Base-by-base conservation (phyloP, 164 flowering plant genomes). In the Brasenia schreberi region DNA sequence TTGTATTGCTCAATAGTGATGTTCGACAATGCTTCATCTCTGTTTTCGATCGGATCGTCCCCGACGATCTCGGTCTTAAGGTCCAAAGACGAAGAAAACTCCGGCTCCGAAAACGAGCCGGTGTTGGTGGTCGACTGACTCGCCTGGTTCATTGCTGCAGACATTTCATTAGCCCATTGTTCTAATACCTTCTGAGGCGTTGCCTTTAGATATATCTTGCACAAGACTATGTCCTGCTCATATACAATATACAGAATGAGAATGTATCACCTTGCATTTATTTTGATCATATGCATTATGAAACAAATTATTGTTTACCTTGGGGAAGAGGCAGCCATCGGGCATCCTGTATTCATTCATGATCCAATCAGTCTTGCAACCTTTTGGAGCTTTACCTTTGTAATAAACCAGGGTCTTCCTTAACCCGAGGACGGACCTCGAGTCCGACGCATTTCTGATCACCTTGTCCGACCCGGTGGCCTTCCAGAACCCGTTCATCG, bases 401-500 rank as follows among this genome's bases (percentile, higher is more conserved):
- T 93, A 93, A 75, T 90, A 93, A 11, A 93, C 98, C 19, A 93
- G 85, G 5, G 96, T 94, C 81, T 94, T 94, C 65, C 80, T 82
- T 17, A 87, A 70, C 23, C 98, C 98, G 5, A 90, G 70, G 7
- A 83, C 9, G 71, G 77, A 69, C 45, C 83, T 90, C 0, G 90
- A 87, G 3, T 83, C 86, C n/a, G 82, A 75, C 18, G 74, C 63
- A 70, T 83, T 78, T 42, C 84, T 65, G 0, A 94, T 86, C 42
- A 64, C 79, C 2, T 95, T 80, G 68, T 94, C 98, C 0, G 98
- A 89, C 9, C 98, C 98, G 0, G 98, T 94, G 4, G 98, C 98
- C 71, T 94, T 94, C 98, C 98, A 94, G 67, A 87, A 94, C 23
- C 97, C 98, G 14, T 74, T 69, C 18, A 80, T 77, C 0, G 98